Evolutionary conservation across 352 stramenopile genomes (phyloP), one percentile per base, ranked within the genome.

Genomic region (Saprolegnia parasitica): DNA sequence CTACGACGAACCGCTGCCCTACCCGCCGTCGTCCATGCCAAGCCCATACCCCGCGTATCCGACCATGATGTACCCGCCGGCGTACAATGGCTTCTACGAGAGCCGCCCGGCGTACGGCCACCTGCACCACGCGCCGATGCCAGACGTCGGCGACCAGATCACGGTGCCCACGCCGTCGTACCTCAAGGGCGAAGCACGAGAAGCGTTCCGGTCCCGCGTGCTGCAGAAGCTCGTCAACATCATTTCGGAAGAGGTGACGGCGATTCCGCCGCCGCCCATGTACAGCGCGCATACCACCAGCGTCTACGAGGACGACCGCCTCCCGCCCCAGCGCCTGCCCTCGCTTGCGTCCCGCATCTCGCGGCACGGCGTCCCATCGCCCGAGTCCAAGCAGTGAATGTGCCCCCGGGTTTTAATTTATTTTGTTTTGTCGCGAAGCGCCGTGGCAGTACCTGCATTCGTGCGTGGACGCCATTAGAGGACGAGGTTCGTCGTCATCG

Each of bases 201-300:
- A 83, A 32, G 83, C 90, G 60, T 90, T 93, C 56, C 83, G 86
- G 60, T 83, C 83, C 47, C 81, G 86, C 5, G 83, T 93, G 52
- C 89, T 91, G 72, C 86, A 91, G 61, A 94, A 90, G 65, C 80
- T 94, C 52, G 56, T 92, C 37, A 82, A 91, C 68, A 91, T 90
- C 50, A 91, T 94, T 71, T 88, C 86, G 29, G 81, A 94, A 54
- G 86, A 94, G 47, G 50, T 58, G 39, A 60, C 52, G 35, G 52
- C 52, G 13, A 60, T 60, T 24, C 52, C 52, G 20, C 52, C 52
- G 13, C 52, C 52, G 8, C 13, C 11, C 35, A 49, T 49, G 42
- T 35, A 35, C 29, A 35, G 29, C 29, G 29, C 29, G 24, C 52
- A 60, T 60, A 15, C 13, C 52, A 15, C 13, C 52, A 15, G 20